Conservation (phyloP, 805 yeast species). For the Cyberlindnera sargentensis region DNA sequence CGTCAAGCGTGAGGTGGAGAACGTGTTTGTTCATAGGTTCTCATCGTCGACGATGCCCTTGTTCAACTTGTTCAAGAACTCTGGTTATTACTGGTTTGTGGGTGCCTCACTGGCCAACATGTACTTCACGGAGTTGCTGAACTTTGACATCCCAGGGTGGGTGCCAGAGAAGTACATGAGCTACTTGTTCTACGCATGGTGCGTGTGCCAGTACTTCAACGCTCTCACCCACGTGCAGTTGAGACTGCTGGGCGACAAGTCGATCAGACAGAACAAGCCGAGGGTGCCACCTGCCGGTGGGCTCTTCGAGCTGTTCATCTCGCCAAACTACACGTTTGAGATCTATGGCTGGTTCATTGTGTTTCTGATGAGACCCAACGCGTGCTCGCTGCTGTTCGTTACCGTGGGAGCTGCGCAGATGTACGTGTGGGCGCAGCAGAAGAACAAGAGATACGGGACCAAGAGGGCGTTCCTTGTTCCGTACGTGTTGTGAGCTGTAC, state of each 20-base stretch:
- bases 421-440: slow-evolving; percentile 88
- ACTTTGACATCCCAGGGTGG: slow-evolving; percentile 54
- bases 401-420: slow-evolving; percentile 71
- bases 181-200: slow-evolving; percentile 15
- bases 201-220: slow-evolving; percentile 64
- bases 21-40: slow-evolving; percentile 76
- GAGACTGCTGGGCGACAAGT: slow-evolving; percentile 37
- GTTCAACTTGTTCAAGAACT: slow-evolving; percentile 80
- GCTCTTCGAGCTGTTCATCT: slow-evolving; percentile 73
- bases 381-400: slow-evolving; percentile 68
- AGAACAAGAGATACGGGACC: slow-evolving; percentile 75
- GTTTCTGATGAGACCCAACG: slow-evolving; percentile 66
- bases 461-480: slow-evolving; percentile 74
- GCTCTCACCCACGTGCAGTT: slow-evolving; percentile 64
- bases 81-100: slow-evolving; percentile 87
- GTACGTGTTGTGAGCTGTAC: slow-evolving; percentile 40
- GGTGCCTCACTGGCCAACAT: slow-evolving; percentile 54
- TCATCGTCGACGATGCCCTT: slow-evolving; percentile 91
- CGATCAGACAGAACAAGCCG: slow-evolving; percentile 27
- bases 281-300: slow-evolving; percentile 61
- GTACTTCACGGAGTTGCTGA: slow-evolving; percentile 49
- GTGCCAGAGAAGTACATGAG: slow-evolving; percentile 27
- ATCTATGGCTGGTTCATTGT: slow-evolving; percentile 65
- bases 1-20: slow-evolving; percentile 82
- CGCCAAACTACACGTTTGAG: slow-evolving; percentile 94